Evolutionary conservation across 345 rosid species (phyloP).

Genomic region (Dovyalis caffra): DNA sequence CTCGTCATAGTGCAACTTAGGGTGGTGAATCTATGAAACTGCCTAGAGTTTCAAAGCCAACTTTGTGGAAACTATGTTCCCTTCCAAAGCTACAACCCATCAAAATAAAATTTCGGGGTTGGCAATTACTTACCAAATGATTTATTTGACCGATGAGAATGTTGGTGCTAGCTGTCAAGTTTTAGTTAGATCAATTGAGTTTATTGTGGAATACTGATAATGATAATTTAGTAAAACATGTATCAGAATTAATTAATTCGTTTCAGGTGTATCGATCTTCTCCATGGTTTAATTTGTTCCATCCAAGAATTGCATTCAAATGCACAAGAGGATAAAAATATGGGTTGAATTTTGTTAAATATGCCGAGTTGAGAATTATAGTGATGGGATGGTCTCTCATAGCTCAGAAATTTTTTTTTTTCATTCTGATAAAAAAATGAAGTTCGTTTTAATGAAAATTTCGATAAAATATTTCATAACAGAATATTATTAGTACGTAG

Average conservation of each 20-base stretch:
- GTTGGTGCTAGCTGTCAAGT: conserved; percentile 16
- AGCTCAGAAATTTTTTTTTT: no score
- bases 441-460: no score
- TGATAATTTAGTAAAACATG: not conserved
- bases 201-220: not conserved
- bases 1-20: not conserved
- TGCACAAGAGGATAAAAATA: not conserved
- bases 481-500: no score
- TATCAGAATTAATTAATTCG: not conserved
- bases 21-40: not conserved
- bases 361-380: not conserved
- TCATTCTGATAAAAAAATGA: no score
- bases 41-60: conserved; percentile 20
- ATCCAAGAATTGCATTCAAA: not conserved
- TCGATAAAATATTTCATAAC: no score
- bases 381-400: no score
- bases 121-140: not conserved
- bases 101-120: conserved; percentile 17
- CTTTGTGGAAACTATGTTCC: conserved; percentile 28
- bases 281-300: not conserved
- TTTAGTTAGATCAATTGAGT: not conserved
- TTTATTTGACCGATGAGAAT: conserved; percentile 24
- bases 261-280: not conserved
- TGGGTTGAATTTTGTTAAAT: not conserved
- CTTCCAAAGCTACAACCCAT: conserved; percentile 28